A percentile compares a stretch with the other conserved stretches of the same genome.
Conservation (phyloP, 2,329 filamentous ascomycete species). For the Aulographum hederae region DNA sequence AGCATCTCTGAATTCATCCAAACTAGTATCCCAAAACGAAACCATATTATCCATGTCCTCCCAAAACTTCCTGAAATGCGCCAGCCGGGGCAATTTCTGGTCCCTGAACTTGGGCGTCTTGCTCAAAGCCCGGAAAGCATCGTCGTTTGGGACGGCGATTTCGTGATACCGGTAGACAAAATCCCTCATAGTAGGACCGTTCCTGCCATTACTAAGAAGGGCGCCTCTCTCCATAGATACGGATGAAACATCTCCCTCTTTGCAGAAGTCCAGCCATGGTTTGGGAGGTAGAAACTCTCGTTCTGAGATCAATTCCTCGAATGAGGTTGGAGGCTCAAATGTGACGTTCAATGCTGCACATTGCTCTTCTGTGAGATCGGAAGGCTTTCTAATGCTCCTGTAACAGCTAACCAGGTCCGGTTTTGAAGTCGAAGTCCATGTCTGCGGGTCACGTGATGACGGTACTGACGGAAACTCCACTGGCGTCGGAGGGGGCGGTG, state of each 20-base stretch:
- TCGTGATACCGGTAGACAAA: not conserved
- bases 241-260: not conserved
- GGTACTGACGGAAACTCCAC: not conserved
- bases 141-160: not conserved
- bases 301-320: not conserved
- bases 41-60: conserved; percentile 38
- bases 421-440: not conserved
- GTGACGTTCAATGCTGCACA: not conserved
- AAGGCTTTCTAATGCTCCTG: too few species aligned
- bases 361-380: not conserved
- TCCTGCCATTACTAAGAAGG: not conserved
- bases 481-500: not conserved
- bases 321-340: not conserved
- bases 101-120: not conserved
- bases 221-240: not conserved
- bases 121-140: not conserved
- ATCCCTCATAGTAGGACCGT: not conserved
- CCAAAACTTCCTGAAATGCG: conserved; percentile 42
- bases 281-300: not conserved
- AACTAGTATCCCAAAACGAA: conserved; percentile 42
- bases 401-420: not conserved
- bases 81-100: conserved; percentile 24
- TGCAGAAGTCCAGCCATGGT: not conserved
- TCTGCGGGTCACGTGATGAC: not conserved
- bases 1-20: conserved; percentile 39